These are phyloP conservation scores for Venturia nashicola DNA, from an alignment of 2,329 filamentous ascomycete genomes.

Conservation along the genomic window DNA sequence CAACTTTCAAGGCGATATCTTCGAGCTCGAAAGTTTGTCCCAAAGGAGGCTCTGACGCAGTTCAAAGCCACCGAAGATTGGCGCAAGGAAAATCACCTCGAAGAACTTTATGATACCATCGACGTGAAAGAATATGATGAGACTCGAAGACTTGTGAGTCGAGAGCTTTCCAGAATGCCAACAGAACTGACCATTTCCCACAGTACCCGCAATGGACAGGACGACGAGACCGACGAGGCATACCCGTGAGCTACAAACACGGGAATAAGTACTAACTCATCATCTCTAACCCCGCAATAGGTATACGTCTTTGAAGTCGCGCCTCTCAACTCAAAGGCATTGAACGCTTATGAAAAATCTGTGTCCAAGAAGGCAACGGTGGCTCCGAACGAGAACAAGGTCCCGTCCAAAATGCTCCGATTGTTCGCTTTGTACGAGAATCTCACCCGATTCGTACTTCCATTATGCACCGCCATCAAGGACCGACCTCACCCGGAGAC, in stretches of 20 bases:
- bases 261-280: background rate
- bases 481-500: conserved; percentile 62
- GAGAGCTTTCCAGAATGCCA: conserved; percentile 10
- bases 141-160: conserved; percentile 57
- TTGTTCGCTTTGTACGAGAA: conserved; percentile 93
- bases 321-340: conserved; percentile 69
- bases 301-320: conserved; percentile 82
- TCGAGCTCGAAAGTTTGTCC: conserved; percentile 69
- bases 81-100: conserved; percentile 67
- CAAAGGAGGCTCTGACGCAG: conserved; percentile 66
- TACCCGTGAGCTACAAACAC: conserved; percentile 40
- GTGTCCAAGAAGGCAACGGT: conserved; percentile 42
- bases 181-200: conserved; percentile 11
- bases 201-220: conserved; percentile 95
- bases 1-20: conserved; percentile 56
- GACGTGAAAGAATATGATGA: conserved; percentile 75
- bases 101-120: conserved; percentile 74
- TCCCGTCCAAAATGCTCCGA: conserved; percentile 63
- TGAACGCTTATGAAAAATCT: conserved; percentile 64
- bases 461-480: conserved; percentile 64
- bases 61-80: conserved; percentile 84
- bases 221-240: conserved; percentile 77
- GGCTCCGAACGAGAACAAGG: conserved; percentile 45
- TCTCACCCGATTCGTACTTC: conserved; percentile 74
- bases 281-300: background rate